Evolutionary conservation across 2,329 filamentous ascomycete species (phyloP).

Genomic region (Diaporthe ilicicola): DNA sequence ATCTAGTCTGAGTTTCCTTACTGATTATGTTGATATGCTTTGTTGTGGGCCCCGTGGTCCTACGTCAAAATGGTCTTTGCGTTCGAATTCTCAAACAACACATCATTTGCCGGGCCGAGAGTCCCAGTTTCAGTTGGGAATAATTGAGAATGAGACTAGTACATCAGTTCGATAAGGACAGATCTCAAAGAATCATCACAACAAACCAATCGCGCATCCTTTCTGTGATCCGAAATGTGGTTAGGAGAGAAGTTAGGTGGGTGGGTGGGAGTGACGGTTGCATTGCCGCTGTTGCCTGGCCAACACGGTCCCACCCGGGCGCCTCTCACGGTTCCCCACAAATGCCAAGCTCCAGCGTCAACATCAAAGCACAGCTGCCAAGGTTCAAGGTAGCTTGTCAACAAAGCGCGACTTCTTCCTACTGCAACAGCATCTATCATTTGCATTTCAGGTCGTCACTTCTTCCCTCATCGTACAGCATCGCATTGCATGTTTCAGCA

Average conservation of each 20-base stretch:
- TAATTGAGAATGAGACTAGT: neutral
- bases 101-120: neutral
- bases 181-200: neutral
- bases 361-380: constrained; percentile 12
- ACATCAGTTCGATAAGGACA: neutral
- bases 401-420: constrained; percentile 17
- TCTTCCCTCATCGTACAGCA: constrained; percentile 8
- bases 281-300: constrained; percentile 2
- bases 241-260: too few species aligned
- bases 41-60: neutral
- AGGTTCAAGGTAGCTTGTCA: constrained; percentile 18
- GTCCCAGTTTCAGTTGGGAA: too few species aligned
- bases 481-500: neutral
- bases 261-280: neutral
- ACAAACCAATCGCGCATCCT: neutral
- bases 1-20: neutral
- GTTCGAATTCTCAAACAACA: neutral
- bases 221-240: neutral
- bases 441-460: constrained; percentile 1
- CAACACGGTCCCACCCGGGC: neutral
- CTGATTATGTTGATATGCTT: neutral
- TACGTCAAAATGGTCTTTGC: neutral
- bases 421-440: neutral
- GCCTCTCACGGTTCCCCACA: neutral
- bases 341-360: constrained; percentile 20